phyloP scores from a whole-genome alignment of 768 basidiomycete genomes.

The Agaricus sinodeliciosus region DNA sequence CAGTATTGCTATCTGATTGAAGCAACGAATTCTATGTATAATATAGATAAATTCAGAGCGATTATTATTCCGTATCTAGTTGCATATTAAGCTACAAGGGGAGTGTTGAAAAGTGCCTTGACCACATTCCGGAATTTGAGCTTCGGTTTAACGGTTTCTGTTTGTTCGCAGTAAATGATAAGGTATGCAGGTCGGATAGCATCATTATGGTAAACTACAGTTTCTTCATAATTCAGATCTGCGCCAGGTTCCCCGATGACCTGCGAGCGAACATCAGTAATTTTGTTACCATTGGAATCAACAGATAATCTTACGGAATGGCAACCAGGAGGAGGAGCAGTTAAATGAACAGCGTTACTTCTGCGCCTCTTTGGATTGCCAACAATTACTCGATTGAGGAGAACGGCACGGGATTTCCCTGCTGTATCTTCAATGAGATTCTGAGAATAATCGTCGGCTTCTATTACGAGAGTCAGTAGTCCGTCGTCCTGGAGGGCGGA shows the following conservation, averaged over 20 bases:
- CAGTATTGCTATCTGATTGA: neutral
- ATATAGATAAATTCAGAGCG: too few relatives aligned
- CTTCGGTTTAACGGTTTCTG: constrained; percentile 14
- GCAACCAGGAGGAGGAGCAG: constrained; percentile 47
- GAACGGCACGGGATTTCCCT: constrained; percentile 34
- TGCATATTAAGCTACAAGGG: constrained; percentile 31
- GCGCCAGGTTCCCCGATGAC: constrained; percentile 57
- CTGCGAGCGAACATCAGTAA: constrained; percentile 21
- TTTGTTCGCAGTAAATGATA: constrained; percentile 46
- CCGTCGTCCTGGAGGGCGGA: neutral
- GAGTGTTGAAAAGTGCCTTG: constrained; percentile 40
- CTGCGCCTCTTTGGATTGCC: constrained; percentile 48
- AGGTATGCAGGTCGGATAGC: constrained; percentile 63
- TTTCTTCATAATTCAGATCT: constrained; percentile 65
- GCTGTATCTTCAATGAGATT: constrained; percentile 35
- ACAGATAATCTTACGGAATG: constrained; percentile 40
- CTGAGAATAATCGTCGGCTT: constrained; percentile 58
- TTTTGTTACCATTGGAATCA: constrained; percentile 2
- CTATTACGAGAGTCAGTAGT: constrained; percentile 23
- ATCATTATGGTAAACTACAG: constrained; percentile 60
- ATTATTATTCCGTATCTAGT: neutral
- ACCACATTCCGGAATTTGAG: constrained; percentile 29
- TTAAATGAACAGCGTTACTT: constrained; percentile 40
- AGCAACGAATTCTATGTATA: neutral
- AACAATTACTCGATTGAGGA: constrained; percentile 59